phyloP scores from a whole-genome alignment of 2,329 filamentous ascomycete genomes.

The Zarea fungicola region DNA sequence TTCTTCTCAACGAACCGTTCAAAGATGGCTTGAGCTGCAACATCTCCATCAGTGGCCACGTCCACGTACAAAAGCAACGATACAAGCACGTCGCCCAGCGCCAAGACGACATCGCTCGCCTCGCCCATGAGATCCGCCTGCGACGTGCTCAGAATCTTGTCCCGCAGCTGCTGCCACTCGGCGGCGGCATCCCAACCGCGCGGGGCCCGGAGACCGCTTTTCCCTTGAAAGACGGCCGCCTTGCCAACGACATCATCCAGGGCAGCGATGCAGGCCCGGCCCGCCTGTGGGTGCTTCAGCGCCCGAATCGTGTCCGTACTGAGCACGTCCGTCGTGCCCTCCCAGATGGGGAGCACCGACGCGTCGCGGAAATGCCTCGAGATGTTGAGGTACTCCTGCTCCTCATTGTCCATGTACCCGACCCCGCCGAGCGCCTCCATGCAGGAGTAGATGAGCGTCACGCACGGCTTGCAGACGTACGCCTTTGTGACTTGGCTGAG shows the following conservation, averaged over 20 bases:
- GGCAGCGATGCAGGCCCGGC: conserved; percentile 33
- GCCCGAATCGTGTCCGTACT: conserved; percentile 46
- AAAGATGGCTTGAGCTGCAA: conserved; percentile 34
- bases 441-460: conserved; percentile 47
- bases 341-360: conserved; percentile 62
- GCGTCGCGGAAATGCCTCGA: conserved; percentile 61
- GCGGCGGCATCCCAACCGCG: conserved; percentile 25
- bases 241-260: conserved; percentile 35
- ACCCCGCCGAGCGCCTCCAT: conserved; percentile 64
- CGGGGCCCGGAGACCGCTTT: no score
- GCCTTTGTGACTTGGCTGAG: conserved; percentile 58
- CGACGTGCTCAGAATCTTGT: conserved; percentile 27
- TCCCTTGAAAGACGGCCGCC: conserved; percentile 21
- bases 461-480: conserved; percentile 45
- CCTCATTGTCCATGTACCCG: conserved; percentile 59
- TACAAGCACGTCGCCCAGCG: conserved; percentile 38
- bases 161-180: conserved; percentile 37
- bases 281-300: conserved; percentile 39
- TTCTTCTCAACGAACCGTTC: conserved; percentile 32
- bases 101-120: conserved; percentile 40
- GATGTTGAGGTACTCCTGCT: conserved; percentile 61
- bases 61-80: conserved; percentile 39
- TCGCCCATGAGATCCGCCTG: conserved; percentile 39
- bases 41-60: conserved; percentile 30
- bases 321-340: conserved; percentile 68